These are phyloP conservation scores for Hirsutella thompsonii DNA, from an alignment of 2,329 filamentous ascomycete species.

Conservation along the genomic window DNA sequence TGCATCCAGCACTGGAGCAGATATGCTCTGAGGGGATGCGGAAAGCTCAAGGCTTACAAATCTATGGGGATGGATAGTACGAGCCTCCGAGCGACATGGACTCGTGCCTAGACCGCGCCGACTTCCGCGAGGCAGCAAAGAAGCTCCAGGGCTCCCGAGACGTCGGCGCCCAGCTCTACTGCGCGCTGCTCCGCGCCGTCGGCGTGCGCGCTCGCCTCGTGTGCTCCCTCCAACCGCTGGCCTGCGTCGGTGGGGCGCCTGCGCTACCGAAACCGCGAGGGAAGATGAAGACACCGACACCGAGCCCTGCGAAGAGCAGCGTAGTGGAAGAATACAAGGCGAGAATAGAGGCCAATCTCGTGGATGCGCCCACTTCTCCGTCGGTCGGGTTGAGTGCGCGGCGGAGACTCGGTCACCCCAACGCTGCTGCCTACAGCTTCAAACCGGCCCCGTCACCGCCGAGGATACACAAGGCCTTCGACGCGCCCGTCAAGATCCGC, in stretches of 20 bases:
- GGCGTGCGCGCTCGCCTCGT: constrained; percentile 74
- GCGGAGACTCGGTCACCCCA: constrained; percentile 38
- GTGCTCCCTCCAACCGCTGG: constrained; percentile 76
- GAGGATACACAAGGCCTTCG: constrained; percentile 16
- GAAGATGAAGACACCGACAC: constrained; percentile 15
- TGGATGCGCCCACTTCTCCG: constrained; percentile 7
- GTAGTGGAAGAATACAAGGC: constrained; percentile 18
- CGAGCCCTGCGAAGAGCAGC: constrained; percentile 19
- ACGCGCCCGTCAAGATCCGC: constrained; percentile 31
- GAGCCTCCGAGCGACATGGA: constrained; percentile 51
- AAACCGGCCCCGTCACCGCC: constrained; percentile 28
- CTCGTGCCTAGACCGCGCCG: constrained; percentile 51
- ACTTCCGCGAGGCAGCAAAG: constrained; percentile 61
- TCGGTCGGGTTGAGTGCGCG: constrained; percentile 24
- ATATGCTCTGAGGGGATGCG: no score
- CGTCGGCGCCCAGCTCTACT: constrained; percentile 81
- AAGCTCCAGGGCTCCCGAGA: constrained; percentile 72
- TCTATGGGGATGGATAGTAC: no score
- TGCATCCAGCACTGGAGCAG: no score
- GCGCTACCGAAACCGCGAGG: constrained; percentile 28
- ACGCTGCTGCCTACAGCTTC: constrained; percentile 38
- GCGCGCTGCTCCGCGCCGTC: constrained; percentile 70
- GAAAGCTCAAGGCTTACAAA: no score
- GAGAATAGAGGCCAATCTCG: constrained; percentile 23
- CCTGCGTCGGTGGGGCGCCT: constrained; percentile 47